phyloP scores from a whole-genome alignment of 2,329 filamentous ascomycete species.

The Cladosporium sp. region DNA sequence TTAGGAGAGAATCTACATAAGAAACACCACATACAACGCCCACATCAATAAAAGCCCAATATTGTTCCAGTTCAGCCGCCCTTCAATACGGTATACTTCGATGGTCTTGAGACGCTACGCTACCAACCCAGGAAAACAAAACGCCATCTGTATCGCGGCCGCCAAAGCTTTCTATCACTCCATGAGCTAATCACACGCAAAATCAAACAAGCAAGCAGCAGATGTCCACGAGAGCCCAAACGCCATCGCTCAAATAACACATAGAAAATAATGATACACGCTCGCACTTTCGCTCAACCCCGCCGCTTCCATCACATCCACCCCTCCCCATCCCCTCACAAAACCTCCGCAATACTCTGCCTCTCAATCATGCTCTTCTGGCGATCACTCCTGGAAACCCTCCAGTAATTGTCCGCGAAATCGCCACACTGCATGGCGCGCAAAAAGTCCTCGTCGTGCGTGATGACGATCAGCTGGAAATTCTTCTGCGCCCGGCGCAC shows the following conservation, averaged over 20 bases:
- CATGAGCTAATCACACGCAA: no score
- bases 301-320: not conserved
- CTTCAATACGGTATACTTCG: no score
- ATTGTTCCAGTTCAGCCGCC: no score
- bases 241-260: conserved; percentile 3
- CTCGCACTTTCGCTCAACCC: no score
- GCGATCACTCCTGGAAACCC: conserved; percentile 73
- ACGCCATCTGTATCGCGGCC: no score
- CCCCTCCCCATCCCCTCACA: not conserved
- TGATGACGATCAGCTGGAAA: conserved; percentile 97
- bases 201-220: no score
- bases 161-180: no score
- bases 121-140: no score
- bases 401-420: conserved; percentile 87
- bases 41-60: no score
- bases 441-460: conserved; percentile 95
- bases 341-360: conserved; percentile 35
- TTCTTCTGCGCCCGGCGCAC: conserved; percentile 79
- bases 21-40: no score
- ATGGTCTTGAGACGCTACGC: no score
- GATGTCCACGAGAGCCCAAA: not conserved
- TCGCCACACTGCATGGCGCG: conserved; percentile 90
- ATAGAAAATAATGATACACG: not conserved
- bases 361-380: conserved; percentile 85
- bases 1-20: no score